phyloP scores from a whole-genome alignment of 2,329 filamentous ascomycete species.

The Xylariales sp. region DNA sequence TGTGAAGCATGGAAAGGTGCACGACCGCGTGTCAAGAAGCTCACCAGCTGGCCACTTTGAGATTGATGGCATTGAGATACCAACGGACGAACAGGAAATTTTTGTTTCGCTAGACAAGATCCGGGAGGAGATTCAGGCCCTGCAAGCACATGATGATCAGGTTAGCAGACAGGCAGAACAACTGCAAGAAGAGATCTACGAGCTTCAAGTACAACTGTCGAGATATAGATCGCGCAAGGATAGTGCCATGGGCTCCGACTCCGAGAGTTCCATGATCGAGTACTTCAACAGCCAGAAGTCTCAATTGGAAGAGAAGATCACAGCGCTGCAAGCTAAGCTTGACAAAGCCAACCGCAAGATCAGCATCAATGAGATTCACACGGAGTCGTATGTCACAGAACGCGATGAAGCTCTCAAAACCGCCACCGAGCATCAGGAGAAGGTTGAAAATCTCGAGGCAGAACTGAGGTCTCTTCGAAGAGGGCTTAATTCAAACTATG shows the following conservation, averaged over 20 bases:
- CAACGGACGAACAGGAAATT: slow-evolving; percentile 52
- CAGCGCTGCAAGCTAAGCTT: slow-evolving; percentile 55
- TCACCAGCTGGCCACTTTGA: slow-evolving; percentile 38
- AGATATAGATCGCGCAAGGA: slow-evolving; percentile 37
- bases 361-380: slow-evolving; percentile 58
- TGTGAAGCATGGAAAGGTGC: slow-evolving; percentile 48
- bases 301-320: slow-evolving; percentile 57
- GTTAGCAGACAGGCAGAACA: slow-evolving; percentile 50
- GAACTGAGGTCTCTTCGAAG: slow-evolving; percentile 37
- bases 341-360: slow-evolving; percentile 60
- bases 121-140: slow-evolving; percentile 50
- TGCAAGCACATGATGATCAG: slow-evolving; percentile 53
- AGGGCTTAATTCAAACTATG: slow-evolving; percentile 32
- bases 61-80: slow-evolving; percentile 45
- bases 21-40: slow-evolving; percentile 33
- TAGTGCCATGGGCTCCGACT: slow-evolving; percentile 37
- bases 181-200: slow-evolving; percentile 47
- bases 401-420: slow-evolving; percentile 62
- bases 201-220: slow-evolving; percentile 44
- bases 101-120: slow-evolving; percentile 61
- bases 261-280: slow-evolving; percentile 36
- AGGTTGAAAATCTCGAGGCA: slow-evolving; percentile 39
- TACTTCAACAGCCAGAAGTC: slow-evolving; percentile 49
- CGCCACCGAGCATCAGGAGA: slow-evolving; percentile 46
- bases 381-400: slow-evolving; percentile 58